These are phyloP conservation scores for Blastomyces silverae DNA, from an alignment of 2,329 filamentous ascomycete genomes.

Conservation along the genomic window DNA sequence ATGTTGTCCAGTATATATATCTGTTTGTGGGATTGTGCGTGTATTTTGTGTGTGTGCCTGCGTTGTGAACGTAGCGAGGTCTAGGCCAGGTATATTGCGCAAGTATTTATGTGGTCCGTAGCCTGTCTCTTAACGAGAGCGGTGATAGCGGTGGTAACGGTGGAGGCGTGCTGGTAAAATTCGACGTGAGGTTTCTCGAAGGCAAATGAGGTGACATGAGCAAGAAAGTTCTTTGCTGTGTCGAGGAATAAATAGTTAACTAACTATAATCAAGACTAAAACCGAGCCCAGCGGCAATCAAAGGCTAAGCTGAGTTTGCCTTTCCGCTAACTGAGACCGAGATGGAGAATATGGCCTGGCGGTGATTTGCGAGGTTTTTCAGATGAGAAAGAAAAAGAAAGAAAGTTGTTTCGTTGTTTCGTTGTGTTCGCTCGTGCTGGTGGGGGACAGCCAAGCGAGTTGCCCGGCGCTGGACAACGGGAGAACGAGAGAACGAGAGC, in stretches of 20 bases:
- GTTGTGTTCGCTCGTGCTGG: background rate
- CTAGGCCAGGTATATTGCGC: background rate
- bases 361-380: background rate
- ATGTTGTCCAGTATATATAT: background rate
- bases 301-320: background rate
- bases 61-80: background rate
- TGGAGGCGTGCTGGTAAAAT: constrained; percentile 11
- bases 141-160: background rate
- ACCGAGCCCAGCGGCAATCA: background rate
- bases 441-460: background rate
- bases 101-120: background rate
- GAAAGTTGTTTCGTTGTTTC: background rate
- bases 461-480: background rate
- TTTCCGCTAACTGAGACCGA: background rate
- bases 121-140: constrained; percentile 6
- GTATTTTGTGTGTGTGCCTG: background rate
- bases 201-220: constrained; percentile 13
- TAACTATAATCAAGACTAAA: background rate
- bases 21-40: background rate
- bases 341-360: background rate
- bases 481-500: background rate
- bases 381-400: background rate
- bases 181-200: constrained; percentile 13
- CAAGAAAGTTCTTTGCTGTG: constrained; percentile 1
- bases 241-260: no score